A percentile compares a stretch with the other conserved stretches of the same genome.
Evolutionary conservation across 352 stramenopile species (phyloP).

Genomic region (Nothophytophthora sp.): DNA sequence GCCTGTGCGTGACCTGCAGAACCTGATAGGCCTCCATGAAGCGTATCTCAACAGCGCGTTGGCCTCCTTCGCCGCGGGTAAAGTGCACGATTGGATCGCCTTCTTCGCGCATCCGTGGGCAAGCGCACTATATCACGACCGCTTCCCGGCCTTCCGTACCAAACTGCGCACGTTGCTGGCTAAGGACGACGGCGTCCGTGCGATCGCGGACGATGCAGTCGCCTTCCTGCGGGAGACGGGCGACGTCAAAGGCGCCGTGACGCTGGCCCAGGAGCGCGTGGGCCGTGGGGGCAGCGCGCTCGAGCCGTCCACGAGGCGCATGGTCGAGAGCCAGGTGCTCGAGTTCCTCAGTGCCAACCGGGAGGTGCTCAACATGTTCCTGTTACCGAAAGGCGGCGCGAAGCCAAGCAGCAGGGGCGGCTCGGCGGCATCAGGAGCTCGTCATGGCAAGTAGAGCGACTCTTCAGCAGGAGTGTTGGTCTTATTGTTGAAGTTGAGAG

Average conservation of each 20-base stretch:
- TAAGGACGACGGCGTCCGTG: constrained; percentile 69
- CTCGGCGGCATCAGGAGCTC: constrained; percentile 3
- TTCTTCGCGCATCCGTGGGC: constrained; percentile 87
- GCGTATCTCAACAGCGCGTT: constrained; percentile 85
- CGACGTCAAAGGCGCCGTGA: constrained; percentile 62
- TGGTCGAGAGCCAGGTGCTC: constrained; percentile 79
- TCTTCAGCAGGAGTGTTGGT: too few species aligned
- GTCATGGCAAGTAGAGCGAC: constrained; percentile 17
- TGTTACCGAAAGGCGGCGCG: constrained; percentile 45
- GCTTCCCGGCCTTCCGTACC: constrained; percentile 72
- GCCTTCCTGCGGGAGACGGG: constrained; percentile 65
- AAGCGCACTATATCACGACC: constrained; percentile 74
- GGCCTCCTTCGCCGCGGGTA: constrained; percentile 64
- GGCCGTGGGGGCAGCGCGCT: constrained; percentile 58
- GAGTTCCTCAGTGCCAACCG: constrained; percentile 76
- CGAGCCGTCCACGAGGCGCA: constrained; percentile 65
- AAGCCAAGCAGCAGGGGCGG: constrained; percentile 9
- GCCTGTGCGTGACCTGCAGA: constrained; percentile 69
- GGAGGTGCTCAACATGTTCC: constrained; percentile 83
- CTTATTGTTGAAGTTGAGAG: constrained; percentile 5
- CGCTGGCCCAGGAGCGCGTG: constrained; percentile 64
- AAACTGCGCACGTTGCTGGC: constrained; percentile 55
- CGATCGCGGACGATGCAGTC: constrained; percentile 61
- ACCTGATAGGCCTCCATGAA: constrained; percentile 83
- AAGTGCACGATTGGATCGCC: constrained; percentile 81